Conservation (phyloP, 225 moss, liverwort and hornwort genomes). For the Marchantia paleacea region DNA sequence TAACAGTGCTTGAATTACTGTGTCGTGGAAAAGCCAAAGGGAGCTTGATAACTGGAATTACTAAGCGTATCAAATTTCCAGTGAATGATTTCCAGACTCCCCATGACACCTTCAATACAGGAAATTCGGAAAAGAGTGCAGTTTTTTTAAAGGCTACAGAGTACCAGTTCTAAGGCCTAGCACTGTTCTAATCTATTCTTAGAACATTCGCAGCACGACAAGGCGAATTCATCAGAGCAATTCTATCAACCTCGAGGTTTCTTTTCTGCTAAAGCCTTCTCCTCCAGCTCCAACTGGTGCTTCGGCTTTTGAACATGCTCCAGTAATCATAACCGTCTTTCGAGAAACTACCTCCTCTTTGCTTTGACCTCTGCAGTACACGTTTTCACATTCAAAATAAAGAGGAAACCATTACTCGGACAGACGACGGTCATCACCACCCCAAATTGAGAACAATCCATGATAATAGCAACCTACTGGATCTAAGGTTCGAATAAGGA, state of each 20-base stretch:
- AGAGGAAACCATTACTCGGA: not conserved
- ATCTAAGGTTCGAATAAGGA: too few relatives aligned
- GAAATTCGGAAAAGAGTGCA: not conserved
- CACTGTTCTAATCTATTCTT: not conserved
- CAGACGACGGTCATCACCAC: too few relatives aligned
- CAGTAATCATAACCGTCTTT: slow-evolving; percentile 49
- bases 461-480: too few relatives aligned
- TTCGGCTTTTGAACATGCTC: slow-evolving; percentile 49
- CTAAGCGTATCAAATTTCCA: not conserved
- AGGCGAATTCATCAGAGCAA: not conserved
- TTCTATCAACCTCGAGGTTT: slow-evolving; percentile 17
- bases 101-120: not conserved
- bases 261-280: not conserved
- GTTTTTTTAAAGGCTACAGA: not conserved
- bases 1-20: too few relatives aligned
- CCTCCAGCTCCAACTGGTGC: not conserved
- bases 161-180: not conserved
- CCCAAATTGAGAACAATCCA: too few relatives aligned
- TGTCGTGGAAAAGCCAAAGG: too few relatives aligned
- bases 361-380: slow-evolving; percentile 38
- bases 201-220: not conserved
- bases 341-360: slow-evolving; percentile 46
- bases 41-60: too few relatives aligned
- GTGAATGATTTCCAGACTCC: not conserved
- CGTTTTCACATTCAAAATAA: not conserved